phyloP scores from a whole-genome alignment of 1,139 yeast species.

The Nematodospora anomalae region DNA sequence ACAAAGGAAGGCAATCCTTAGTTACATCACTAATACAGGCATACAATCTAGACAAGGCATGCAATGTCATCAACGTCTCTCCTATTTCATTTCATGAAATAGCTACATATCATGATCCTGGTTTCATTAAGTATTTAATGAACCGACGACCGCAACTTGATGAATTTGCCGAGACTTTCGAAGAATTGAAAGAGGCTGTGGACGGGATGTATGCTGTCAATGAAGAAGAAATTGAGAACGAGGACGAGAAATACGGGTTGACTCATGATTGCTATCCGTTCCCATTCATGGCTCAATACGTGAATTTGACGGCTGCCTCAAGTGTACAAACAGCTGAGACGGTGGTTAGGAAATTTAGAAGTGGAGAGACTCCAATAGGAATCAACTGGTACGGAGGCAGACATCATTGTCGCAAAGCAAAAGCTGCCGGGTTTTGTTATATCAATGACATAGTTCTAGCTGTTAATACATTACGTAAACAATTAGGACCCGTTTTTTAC shows the following conservation, averaged over 20 bases:
- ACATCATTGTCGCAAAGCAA: constrained; percentile 60
- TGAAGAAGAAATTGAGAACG: constrained; percentile 6
- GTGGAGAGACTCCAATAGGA: constrained; percentile 31
- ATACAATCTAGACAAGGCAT: constrained; percentile 31
- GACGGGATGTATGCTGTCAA: constrained; percentile 17
- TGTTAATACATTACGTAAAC: constrained; percentile 46
- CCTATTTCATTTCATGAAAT: constrained; percentile 27
- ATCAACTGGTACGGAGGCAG: constrained; percentile 83
- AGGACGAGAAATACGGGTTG: constrained; percentile 22
- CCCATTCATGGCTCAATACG: constrained; percentile 52
- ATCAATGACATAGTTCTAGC: constrained; percentile 65
- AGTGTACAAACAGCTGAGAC: constrained; percentile 51
- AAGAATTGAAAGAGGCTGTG: constrained; percentile 4
- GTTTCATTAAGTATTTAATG: constrained; percentile 36
- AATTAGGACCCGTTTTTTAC: constrained; percentile 54
- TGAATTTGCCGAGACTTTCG: constrained; percentile 4
- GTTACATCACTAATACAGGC: constrained; percentile 45
- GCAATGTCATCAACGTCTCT: constrained; percentile 26
- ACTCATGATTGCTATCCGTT: constrained; percentile 67
- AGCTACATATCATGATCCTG: constrained; percentile 38
- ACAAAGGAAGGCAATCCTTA: constrained; percentile 49
- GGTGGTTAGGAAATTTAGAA: constrained; percentile 13
- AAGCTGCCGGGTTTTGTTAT: constrained; percentile 75
- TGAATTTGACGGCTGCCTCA: constrained; percentile 55
- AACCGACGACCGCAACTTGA: constrained; percentile 20